phyloP scores from a whole-genome alignment of 352 stramenopile species.

The Globisporangium acanthophoron region DNA sequence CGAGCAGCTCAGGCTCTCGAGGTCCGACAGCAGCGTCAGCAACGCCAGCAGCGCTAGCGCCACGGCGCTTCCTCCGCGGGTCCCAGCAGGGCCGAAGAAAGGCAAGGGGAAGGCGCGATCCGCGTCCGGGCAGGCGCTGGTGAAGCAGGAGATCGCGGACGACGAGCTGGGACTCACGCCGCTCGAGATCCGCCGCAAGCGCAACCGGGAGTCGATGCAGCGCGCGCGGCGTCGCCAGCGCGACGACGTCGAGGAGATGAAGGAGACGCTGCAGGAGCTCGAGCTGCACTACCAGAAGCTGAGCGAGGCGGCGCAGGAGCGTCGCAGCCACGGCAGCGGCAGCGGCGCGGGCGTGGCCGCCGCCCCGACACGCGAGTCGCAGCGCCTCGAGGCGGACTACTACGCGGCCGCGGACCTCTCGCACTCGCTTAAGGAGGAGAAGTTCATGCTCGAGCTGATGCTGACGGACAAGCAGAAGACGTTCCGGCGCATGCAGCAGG shows the following conservation, averaged over 20 bases:
- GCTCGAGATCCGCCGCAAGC: slow-evolving; percentile 44
- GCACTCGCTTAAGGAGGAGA: slow-evolving; percentile 51
- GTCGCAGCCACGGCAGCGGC: slow-evolving; percentile 7
- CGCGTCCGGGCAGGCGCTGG: not conserved
- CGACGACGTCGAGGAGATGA: slow-evolving; percentile 48
- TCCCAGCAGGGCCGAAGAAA: slow-evolving; percentile 3
- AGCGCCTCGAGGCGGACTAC: slow-evolving; percentile 37
- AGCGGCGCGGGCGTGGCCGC: not conserved
- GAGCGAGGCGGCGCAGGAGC: slow-evolving; percentile 27
- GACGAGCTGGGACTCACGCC: slow-evolving; percentile 35
- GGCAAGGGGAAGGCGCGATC: not conserved
- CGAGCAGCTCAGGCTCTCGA: slow-evolving; percentile 1
- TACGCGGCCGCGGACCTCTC: slow-evolving; percentile 46
- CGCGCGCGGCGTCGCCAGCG: slow-evolving; percentile 35
- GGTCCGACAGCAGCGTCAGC: slow-evolving; percentile 1
- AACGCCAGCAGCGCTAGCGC: not conserved
- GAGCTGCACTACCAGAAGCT: slow-evolving; percentile 39
- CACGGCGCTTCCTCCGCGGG: not conserved
- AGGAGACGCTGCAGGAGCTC: slow-evolving; percentile 35
- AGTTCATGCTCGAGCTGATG: slow-evolving; percentile 44
- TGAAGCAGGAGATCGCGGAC: slow-evolving; percentile 8
- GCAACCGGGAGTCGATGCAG: slow-evolving; percentile 55
- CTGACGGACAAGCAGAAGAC: slow-evolving; percentile 19
- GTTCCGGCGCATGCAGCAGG: slow-evolving; percentile 17
- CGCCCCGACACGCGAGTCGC: slow-evolving; percentile 7